Conservation (phyloP, 1,284 basidiomycete species). For the Leccinum subrobustum region DNA sequence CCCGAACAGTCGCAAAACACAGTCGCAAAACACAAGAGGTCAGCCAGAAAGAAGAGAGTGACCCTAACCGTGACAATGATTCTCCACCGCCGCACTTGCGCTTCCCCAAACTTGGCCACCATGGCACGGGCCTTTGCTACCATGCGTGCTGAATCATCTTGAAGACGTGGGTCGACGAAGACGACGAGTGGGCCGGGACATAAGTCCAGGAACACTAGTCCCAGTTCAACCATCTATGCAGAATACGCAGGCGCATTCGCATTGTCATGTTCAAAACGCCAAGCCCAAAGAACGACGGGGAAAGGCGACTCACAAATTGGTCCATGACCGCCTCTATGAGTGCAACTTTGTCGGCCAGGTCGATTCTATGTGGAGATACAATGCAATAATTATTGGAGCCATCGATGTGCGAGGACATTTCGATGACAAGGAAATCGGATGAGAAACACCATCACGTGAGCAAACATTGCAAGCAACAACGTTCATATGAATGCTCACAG, state of each 20-base stretch:
- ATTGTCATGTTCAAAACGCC: not conserved
- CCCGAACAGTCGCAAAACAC: not conserved
- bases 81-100: slow-evolving; percentile 38
- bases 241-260: not conserved
- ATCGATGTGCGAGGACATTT: not conserved
- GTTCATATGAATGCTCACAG: slow-evolving; percentile 19
- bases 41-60: slow-evolving; percentile 1
- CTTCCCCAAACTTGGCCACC: slow-evolving; percentile 40
- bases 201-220: slow-evolving; percentile 41
- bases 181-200: slow-evolving; percentile 49
- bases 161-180: slow-evolving; percentile 47
- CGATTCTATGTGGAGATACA: slow-evolving; percentile 10
- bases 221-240: slow-evolving; percentile 51
- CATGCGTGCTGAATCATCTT: slow-evolving; percentile 38
- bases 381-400: not conserved
- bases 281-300: not conserved
- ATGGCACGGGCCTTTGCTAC: slow-evolving; percentile 42
- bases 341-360: slow-evolving; percentile 6
- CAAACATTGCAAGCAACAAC: not conserved
- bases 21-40: not conserved
- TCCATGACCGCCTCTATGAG: slow-evolving; percentile 26
- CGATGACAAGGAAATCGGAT: not conserved
- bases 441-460: not conserved
- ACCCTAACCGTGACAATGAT: slow-evolving; percentile 45
- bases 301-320: slow-evolving; percentile 25